Evolutionary conservation across 306 rosid species (phyloP), one percentile per base, ranked within the genome.

Genomic region (Urtica urens): DNA sequence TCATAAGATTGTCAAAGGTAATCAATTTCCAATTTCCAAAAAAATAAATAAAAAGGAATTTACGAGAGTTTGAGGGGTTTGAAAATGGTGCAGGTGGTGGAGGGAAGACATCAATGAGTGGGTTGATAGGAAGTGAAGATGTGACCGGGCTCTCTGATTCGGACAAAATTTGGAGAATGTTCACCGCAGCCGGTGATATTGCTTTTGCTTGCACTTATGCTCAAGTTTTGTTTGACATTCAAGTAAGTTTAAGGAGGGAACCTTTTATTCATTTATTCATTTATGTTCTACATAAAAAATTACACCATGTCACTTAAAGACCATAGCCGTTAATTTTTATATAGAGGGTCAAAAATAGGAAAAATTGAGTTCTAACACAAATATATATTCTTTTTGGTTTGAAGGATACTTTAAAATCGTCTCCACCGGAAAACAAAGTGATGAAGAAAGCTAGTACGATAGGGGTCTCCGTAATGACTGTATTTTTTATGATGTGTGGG

Each of bases 351-450:
- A n/a, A n/a, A n/a, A n/a, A n/a, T n/a, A n/a, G n/a, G n/a, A 9
- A 1, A 37, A 37, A 37, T 37, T 1, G 2, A 39, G 17, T 39
- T 14, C 17, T 39, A 6, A 14, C 17, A 1, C n/a, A 14, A 39
- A 39, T 14, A 7, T 39, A 2, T 11, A 5, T 63, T 67, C 7
- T 71, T 45, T 62, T 52, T 55, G 78, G 93, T 71, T 49, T 62
- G 49, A 59, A 85, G 95, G 93, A 80, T 66, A 78, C 93, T 10
- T 38, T 75, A 46, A 81, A 56, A 73, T 75, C 93, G 33, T 39
- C 58, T 3, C 87, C 84, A 27, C 61, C 95, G 19, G 93, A 81
- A 47, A 78, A 65, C 71, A 78, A 75, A 33, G 84, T 78, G 63
- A 85, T 78, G 87, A 85, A 81, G 61, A 81, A 66, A 51, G 63